Evolutionary conservation across 805 yeast species (phyloP), one percentile per base, ranked within the genome.

Genomic region (Ogataea neopini): DNA sequence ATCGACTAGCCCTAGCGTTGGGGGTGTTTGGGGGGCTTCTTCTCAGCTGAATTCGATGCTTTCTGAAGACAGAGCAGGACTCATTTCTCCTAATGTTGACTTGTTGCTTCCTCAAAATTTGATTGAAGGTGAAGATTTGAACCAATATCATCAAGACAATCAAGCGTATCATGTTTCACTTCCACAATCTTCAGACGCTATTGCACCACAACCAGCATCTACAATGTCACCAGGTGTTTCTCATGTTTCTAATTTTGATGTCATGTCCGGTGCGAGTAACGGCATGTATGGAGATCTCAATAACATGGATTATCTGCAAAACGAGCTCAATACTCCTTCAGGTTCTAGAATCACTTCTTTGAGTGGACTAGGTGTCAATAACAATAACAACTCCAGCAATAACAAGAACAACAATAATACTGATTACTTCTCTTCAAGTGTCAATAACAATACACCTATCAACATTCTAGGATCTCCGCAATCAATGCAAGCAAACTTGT

Each of bases 61-160:
- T 4, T 17, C 30, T 17, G 42, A 41, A n/a, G 46, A 35, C 2
- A 39, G 45, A 10, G 22, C 38, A 9, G 51, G 28, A 5, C 47
- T 46, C 9, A 18, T 52, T 13, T 41, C 56, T 3, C 56, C 61
- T 8, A 45, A 45, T 37, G 60, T 62, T n/a, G 60, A 62, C 28
- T 46, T 58, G 40, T 43, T 62, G 13, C 44, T 64, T 11, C 69
- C 68, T 2, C 69, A 64, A 40, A 52, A 63, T 18, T 41, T 64
- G 6, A 63, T 65, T 19, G 64, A 59, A n/a, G 60, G 57, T 9
- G 62, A 53, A 8, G 60, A 61, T 23, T 33, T 60, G n/a, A 40
- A 28, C 5, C 40, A 14, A 2, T 20, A 44, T 22, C 30, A 40
- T 22, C 26, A 32, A 22, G 45, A 46, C 17, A 28, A 6, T 11